Base-by-base conservation (phyloP, 257 asterid species). In the Dorcoceras hygrometricum region DNA sequence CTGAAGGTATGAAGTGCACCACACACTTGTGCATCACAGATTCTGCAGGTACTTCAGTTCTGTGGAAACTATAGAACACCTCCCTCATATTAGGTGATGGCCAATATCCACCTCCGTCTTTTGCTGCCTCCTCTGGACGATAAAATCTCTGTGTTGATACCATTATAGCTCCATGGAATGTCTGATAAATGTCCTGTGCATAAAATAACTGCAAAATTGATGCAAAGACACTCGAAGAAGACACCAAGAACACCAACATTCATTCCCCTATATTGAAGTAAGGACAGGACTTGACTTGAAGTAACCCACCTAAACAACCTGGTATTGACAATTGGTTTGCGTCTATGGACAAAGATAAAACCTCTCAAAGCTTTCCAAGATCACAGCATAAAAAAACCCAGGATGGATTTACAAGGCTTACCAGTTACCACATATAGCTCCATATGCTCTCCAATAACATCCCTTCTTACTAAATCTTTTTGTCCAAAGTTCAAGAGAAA, bases 1-100 rank as follows among this genome's bases (percentile, higher is more conserved):
- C 71, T 26, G 59, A 67, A 53, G 87, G 83, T 46, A 82, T 65
- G 55, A 82, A 82, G 74, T 82, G 85, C 67, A 79, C 85, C 70
- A 77, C 77, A 28, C 81, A 77, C 76, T 82, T 82, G 81, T 82
- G 87, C 87, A 82, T 79, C 20, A 82, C 85, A 23, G 85, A 80
- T 71, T 82, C 85, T 0, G 85, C 87, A 43, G 85, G 83, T 55
- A 79, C 77, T 66, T 75, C 83, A 57, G 77, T 83, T 23, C 81
- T 71, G 56, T 79, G 83, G 67, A 82, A 82, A 65, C 85, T 79
- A 69, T 82, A 82, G 62, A 79, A 79, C 14, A 79, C 70, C 56
- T 75, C 85, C 67, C 85, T 70, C 4, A 76, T 72, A 72, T 72
- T 79, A 2, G 57, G 71, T 53, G 87, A 73, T 64, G 80, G 76